Evolutionary conservation across 306 rosid genomes (phyloP), one percentile per base, ranked within the genome.

Genomic region (Vigna nakashimae): DNA sequence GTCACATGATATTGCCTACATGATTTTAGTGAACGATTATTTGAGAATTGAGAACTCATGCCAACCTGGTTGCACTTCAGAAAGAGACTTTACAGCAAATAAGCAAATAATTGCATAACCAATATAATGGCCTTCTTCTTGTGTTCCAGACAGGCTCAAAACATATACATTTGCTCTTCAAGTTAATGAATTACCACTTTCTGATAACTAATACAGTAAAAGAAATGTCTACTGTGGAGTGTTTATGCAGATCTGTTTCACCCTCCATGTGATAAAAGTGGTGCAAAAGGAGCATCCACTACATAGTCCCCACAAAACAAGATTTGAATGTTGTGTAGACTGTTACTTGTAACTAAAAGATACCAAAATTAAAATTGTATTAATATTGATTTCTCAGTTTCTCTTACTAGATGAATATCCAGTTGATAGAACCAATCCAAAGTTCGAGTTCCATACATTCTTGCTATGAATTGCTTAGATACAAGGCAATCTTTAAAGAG

Each of bases 81-180:
- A 73, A 73, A 30, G 26, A 67, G 75, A 50, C 73, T 53, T 76
- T 28, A 38, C 58, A 65, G 22, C 53, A 65, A 48, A 74, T 28
- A 73, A 34, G 69, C 58, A 66, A 66, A 73, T 40, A 40, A 65
- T 74, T 76, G 78, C 17, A 51, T 50, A 34, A 38, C 42, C 5
- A 34, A 53, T 73, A 58, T 26, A 45, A 30, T 51, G 46, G 32
- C 45, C 50, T 36, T 65, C 15, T 60, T 24, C 52, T 78, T 57
- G 7, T 64, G 68, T 53, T n/a, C 10, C 34, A 69, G 74, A 79
- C 65, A 74, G 11, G 65, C 24, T 83, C 59, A 22, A 62, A 75
- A 79, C 81, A 69, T 69, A 67, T 50, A 78, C 60, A 45, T 56
- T 7, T 15, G 46, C 14, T 56, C 11, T 17, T 71, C 43, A 32